Evolutionary conservation across 1,284 basidiomycete species (phyloP).

Genomic region (Melampsora larici-populina): DNA sequence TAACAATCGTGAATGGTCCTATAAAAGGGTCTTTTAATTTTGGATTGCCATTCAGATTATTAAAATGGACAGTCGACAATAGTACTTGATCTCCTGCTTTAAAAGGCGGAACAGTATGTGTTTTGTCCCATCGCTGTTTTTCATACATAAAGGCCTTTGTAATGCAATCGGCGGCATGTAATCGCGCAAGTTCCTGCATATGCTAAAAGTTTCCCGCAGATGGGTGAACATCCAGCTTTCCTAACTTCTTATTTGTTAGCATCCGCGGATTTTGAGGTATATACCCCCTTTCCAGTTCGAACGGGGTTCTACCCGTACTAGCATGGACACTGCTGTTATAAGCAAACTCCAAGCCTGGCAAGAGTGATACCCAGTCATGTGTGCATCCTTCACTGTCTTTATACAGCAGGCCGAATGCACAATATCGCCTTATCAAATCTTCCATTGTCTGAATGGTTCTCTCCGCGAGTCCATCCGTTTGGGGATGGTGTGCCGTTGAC

Average conservation of each 20-base stretch:
- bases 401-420: neutral
- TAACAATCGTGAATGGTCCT: neutral
- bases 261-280: neutral
- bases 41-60: neutral
- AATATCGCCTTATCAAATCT: slow-evolving; percentile 5
- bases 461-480: too few relatives aligned
- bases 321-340: too few relatives aligned
- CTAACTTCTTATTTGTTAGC: too few relatives aligned
- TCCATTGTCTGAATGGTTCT: neutral
- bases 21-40: slow-evolving; percentile 21
- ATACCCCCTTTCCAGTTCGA: slow-evolving; percentile 17
- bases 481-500: neutral
- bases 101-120: neutral
- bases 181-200: neutral
- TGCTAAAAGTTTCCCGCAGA: neutral
- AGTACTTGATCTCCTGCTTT: neutral
- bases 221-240: neutral
- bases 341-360: slow-evolving; percentile 9
- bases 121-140: too few relatives aligned
- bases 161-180: neutral
- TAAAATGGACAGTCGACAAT: slow-evolving; percentile 15
- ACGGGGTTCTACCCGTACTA: neutral
- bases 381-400: slow-evolving; percentile 11
- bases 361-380: slow-evolving; percentile 8
- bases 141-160: neutral